phyloP scores from a whole-genome alignment of 352 stramenopile species.

The Lagenidium giganteum region DNA sequence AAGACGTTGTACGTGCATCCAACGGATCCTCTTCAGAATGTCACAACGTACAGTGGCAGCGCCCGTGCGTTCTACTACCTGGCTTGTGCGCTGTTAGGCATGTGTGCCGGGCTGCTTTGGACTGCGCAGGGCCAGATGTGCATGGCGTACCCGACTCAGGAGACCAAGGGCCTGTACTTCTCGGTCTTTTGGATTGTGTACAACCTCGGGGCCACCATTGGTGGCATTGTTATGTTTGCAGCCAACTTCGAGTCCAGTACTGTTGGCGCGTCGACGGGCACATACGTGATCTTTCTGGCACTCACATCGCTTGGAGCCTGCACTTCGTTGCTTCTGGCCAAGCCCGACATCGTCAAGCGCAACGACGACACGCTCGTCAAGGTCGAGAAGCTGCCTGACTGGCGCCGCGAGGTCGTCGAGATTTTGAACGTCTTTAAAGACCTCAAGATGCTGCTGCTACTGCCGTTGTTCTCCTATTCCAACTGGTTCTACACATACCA shows the following conservation, averaged over 20 bases:
- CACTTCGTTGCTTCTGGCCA: no score
- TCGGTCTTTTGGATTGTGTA: slow-evolving; percentile 80
- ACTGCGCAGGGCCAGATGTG: slow-evolving; percentile 68
- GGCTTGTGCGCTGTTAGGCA: slow-evolving; percentile 39
- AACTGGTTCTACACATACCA: slow-evolving; percentile 75
- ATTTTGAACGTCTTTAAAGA: no score
- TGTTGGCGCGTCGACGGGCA: no score
- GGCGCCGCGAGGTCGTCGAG: no score
- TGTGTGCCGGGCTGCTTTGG: slow-evolving; percentile 69
- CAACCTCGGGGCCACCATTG: slow-evolving; percentile 57
- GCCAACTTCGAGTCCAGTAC: slow-evolving; percentile 42
- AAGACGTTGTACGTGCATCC: no score
- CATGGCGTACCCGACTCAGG: slow-evolving; percentile 41
- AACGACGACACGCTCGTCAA: no score
- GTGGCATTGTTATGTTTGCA: slow-evolving; percentile 56
- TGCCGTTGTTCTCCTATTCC: slow-evolving; percentile 50
- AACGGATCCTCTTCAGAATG: slow-evolving; percentile 13
- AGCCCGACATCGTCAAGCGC: no score
- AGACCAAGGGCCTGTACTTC: slow-evolving; percentile 48
- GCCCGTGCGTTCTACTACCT: slow-evolving; percentile 13
- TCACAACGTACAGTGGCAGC: not conserved
- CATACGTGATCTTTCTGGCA: no score
- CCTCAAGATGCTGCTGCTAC: slow-evolving; percentile 21
- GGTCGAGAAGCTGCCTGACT: no score
- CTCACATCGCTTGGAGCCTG: no score